phyloP scores from a whole-genome alignment of 257 asterid species.

The Solanum dulcamara region DNA sequence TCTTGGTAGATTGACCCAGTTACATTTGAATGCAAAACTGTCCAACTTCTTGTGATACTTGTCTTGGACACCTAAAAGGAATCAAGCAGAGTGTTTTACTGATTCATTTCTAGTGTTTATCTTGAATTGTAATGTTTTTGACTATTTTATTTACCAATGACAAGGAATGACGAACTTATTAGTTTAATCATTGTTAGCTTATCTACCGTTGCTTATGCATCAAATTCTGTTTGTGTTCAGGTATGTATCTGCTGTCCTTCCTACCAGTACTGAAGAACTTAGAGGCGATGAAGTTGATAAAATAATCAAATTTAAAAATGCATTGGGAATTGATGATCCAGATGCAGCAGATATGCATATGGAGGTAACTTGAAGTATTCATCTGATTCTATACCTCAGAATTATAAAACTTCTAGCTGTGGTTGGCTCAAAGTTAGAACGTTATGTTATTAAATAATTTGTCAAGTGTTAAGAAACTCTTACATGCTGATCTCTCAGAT shows the following conservation, averaged over 20 bases:
- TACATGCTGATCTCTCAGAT: slow-evolving; percentile 46
- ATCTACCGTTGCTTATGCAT: neutral
- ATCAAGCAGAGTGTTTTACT: neutral
- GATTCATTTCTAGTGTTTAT: neutral
- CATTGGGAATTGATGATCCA: slow-evolving; percentile 96
- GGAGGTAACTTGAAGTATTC: slow-evolving; percentile 50
- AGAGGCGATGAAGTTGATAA: slow-evolving; percentile 84
- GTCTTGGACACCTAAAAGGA: neutral
- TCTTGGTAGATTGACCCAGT: neutral
- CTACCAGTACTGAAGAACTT: slow-evolving; percentile 77
- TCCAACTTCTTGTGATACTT: neutral
- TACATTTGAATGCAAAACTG: neutral
- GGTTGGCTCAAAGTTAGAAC: neutral
- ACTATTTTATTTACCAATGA: neutral
- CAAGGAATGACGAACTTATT: neutral
- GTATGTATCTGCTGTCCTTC: slow-evolving; percentile 68
- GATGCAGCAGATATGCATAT: slow-evolving; percentile 97
- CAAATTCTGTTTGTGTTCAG: slow-evolving; percentile 14
- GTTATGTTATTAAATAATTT: neutral
- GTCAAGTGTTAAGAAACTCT: slow-evolving; percentile 7
- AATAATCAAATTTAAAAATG: slow-evolving; percentile 59
- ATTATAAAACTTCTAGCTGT: neutral
- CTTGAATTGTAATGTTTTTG: neutral
- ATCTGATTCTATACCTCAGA: neutral
- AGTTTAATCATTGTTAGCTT: neutral